Evolutionary conservation across 805 yeast genomes (phyloP).

Genomic region (Tetrapisispora taiwanensis): DNA sequence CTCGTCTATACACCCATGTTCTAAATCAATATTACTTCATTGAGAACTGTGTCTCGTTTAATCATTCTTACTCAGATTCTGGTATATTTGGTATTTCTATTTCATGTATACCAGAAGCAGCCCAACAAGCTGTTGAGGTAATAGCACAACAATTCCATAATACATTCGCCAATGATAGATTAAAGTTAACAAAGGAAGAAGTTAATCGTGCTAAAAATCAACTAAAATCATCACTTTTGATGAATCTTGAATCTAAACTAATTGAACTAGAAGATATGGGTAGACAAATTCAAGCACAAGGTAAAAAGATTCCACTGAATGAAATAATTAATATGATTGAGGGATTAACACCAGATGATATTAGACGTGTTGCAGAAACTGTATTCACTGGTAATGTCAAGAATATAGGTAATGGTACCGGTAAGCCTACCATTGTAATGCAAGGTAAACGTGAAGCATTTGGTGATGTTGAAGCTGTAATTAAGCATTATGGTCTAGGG

Average conservation of each 20-base stretch:
- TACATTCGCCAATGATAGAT: constrained; percentile 42
- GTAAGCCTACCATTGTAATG: constrained; percentile 75
- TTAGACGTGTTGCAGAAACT: constrained; percentile 61
- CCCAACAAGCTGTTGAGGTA: constrained; percentile 72
- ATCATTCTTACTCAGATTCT: constrained; percentile 81
- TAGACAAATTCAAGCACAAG: constrained; percentile 82
- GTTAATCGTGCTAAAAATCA: constrained; percentile 88
- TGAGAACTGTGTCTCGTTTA: constrained; percentile 80
- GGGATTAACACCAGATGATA: constrained; percentile 52
- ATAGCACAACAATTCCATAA: constrained; percentile 53
- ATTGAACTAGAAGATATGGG: constrained; percentile 95
- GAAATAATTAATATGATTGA: constrained; percentile 81
- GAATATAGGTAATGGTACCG: constrained; percentile 39
- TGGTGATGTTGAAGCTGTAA: constrained; percentile 67
- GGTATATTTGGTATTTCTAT: constrained; percentile 87
- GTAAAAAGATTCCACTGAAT: constrained; percentile 57
- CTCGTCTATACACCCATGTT: constrained; percentile 83
- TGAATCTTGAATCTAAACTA: constrained; percentile 87
- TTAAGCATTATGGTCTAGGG: constrained; percentile 69
- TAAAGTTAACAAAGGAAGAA: constrained; percentile 54
- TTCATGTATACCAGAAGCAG: constrained; percentile 78
- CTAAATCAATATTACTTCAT: constrained; percentile 84
- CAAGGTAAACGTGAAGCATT: constrained; percentile 80
- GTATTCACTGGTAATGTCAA: constrained; percentile 58
- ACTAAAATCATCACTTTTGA: constrained; percentile 72